phyloP scores from a whole-genome alignment of 768 basidiomycete species.

The Tricholoma terreum region DNA sequence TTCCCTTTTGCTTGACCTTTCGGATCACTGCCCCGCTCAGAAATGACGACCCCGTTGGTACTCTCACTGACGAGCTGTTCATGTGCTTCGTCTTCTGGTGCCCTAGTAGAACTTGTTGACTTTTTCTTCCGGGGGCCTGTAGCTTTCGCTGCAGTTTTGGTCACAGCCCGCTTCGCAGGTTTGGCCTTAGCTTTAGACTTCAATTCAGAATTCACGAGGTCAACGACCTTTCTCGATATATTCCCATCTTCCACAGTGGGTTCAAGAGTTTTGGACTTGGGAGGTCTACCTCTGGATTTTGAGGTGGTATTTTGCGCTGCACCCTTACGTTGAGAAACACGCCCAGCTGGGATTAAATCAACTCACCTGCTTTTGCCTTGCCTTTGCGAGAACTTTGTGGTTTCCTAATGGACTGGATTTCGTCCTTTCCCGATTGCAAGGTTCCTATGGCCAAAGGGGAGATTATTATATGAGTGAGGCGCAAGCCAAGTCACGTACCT shows the following conservation, averaged over 20 bases:
- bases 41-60: background rate
- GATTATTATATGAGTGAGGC: background rate
- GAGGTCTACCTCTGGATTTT: conserved; percentile 16
- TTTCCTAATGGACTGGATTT: background rate
- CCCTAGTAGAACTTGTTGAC: background rate
- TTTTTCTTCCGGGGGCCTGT: background rate
- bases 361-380: conserved; percentile 8
- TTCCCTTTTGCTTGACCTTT: background rate
- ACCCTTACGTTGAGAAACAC: background rate
- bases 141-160: background rate
- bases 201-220: background rate
- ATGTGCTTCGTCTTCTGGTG: background rate
- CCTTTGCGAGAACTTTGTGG: conserved; percentile 1
- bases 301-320: background rate
- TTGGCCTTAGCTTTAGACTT: background rate
- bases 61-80: background rate
- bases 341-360: background rate
- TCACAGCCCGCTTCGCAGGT: background rate
- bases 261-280: conserved; percentile 7
- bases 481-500: background rate
- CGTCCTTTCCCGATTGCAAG: background rate
- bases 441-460: background rate
- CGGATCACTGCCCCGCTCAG: background rate
- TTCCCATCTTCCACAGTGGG: background rate
- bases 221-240: background rate